phyloP scores from a whole-genome alignment of 305 asterid species.

The Withania somnifera region DNA sequence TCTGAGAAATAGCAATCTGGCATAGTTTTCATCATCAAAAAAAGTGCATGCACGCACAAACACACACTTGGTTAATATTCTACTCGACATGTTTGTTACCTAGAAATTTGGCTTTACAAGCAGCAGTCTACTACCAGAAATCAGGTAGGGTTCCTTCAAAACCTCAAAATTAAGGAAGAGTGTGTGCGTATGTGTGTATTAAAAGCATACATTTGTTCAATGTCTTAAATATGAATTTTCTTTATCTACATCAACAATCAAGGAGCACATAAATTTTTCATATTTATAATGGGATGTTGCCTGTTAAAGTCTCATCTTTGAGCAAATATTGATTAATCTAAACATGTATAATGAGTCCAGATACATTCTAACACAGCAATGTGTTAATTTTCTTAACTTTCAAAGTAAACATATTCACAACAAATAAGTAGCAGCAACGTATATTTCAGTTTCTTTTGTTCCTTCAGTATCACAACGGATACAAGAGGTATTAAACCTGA shows the following conservation, averaged over 20 bases:
- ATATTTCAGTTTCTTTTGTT: neutral
- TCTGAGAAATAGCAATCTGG: neutral
- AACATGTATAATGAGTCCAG: neutral
- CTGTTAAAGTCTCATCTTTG: neutral
- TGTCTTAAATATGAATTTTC: neutral
- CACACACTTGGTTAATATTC: neutral
- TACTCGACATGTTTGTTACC: neutral
- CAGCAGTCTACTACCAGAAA: neutral
- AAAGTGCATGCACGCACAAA: neutral
- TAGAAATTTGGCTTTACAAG: neutral
- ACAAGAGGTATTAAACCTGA: neutral
- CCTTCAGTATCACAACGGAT: neutral
- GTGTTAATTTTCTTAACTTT: neutral
- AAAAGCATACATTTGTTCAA: neutral
- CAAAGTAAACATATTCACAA: neutral
- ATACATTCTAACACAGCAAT: neutral
- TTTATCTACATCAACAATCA: neutral
- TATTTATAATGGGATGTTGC: neutral
- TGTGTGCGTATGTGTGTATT: neutral
- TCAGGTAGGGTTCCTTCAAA: neutral
- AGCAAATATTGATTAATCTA: neutral
- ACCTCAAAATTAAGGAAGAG: neutral
- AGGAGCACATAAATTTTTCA: neutral
- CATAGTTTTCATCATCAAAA: neutral
- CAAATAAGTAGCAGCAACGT: neutral